These are phyloP conservation scores for Termitomyces eurrhizus DNA, from an alignment of 768 basidiomycete genomes.

Conservation along the genomic window DNA sequence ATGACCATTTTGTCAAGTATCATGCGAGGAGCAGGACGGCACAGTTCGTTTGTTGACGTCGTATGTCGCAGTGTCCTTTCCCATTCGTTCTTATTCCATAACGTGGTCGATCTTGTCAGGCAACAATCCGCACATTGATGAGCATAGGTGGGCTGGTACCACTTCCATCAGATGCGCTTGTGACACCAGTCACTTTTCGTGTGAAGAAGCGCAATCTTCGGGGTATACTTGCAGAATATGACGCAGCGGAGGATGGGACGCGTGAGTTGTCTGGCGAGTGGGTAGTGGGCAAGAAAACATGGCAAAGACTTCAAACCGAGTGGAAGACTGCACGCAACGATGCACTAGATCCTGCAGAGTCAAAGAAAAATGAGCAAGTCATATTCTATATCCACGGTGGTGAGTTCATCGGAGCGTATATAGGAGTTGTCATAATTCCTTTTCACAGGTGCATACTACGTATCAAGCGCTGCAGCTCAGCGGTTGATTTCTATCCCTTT, in stretches of 20 bases:
- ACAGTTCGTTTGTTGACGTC: slow-evolving; percentile 82
- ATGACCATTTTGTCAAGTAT: slow-evolving; percentile 88
- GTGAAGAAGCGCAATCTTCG: slow-evolving; percentile 69
- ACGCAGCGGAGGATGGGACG: slow-evolving; percentile 68
- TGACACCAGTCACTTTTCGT: slow-evolving; percentile 90
- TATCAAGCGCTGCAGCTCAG: slow-evolving; percentile 88
- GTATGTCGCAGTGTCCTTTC: slow-evolving; percentile 35
- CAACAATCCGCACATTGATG: slow-evolving; percentile 60
- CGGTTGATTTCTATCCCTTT: slow-evolving; percentile 87
- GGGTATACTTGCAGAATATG: slow-evolving; percentile 76
- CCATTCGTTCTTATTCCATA: background rate
- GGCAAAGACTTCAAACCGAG: slow-evolving; percentile 82
- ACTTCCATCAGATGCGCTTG: slow-evolving; percentile 86
- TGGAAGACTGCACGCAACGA: slow-evolving; percentile 51
- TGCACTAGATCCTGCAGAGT: slow-evolving; percentile 13
- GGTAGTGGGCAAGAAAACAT: slow-evolving; percentile 91
- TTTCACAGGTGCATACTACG: slow-evolving; percentile 80
- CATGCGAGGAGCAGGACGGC: slow-evolving; percentile 78
- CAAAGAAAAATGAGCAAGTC: slow-evolving; percentile 64
- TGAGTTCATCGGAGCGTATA: slow-evolving; percentile 26
- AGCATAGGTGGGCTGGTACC: slow-evolving; percentile 79
- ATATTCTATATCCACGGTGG: slow-evolving; percentile 95
- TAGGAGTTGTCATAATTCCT: background rate
- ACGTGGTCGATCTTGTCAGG: slow-evolving; percentile 23
- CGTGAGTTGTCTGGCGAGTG: slow-evolving; percentile 92